Evolutionary conservation across 2,329 filamentous ascomycete genomes (phyloP).

Genomic region (Trematosphaeria pertusa): DNA sequence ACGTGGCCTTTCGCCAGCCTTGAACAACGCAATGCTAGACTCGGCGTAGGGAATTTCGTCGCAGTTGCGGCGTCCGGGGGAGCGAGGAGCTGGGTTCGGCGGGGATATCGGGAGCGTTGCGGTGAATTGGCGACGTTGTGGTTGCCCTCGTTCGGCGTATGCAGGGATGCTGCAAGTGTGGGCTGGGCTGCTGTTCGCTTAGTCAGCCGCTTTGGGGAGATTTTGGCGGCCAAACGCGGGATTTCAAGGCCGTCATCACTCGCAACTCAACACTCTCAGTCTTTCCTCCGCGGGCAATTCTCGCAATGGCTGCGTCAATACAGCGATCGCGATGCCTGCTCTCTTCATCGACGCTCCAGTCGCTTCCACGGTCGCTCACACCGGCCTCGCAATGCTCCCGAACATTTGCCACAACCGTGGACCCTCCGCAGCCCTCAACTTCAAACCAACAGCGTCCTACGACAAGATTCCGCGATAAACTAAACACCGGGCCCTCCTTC

Average conservation of each 20-base stretch:
- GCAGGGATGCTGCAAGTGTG: constrained; percentile 44
- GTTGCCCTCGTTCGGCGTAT: constrained; percentile 38
- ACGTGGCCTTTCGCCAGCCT: constrained; percentile 43
- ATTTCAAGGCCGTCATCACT: constrained; percentile 22
- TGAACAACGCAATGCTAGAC: not conserved
- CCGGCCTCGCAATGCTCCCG: constrained; percentile 25
- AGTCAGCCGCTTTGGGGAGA: constrained; percentile 4
- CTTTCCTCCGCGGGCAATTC: constrained; percentile 2
- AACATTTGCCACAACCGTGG: constrained; percentile 44
- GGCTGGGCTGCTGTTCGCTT: too few species aligned
- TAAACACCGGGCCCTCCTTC: constrained; percentile 71
- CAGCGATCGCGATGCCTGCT: constrained; percentile 42
- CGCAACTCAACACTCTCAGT: not conserved
- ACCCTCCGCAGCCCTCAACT: constrained; percentile 27
- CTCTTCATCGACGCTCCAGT: constrained; percentile 25
- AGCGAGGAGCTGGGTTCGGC: too few species aligned
- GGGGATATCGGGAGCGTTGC: too few species aligned
- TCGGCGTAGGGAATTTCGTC: not conserved
- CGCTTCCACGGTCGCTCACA: constrained; percentile 23
- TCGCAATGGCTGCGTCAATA: constrained; percentile 41
- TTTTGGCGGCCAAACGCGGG: constrained; percentile 33
- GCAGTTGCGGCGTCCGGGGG: not conserved
- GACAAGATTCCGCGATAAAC: constrained; percentile 67
- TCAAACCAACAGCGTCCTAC: constrained; percentile 48
- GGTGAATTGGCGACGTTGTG: constrained; percentile 45